Evolutionary conservation across 1,139 yeast genomes (phyloP), one percentile per base, ranked within the genome.

Genomic region (Suhomyces ambrosiae): DNA sequence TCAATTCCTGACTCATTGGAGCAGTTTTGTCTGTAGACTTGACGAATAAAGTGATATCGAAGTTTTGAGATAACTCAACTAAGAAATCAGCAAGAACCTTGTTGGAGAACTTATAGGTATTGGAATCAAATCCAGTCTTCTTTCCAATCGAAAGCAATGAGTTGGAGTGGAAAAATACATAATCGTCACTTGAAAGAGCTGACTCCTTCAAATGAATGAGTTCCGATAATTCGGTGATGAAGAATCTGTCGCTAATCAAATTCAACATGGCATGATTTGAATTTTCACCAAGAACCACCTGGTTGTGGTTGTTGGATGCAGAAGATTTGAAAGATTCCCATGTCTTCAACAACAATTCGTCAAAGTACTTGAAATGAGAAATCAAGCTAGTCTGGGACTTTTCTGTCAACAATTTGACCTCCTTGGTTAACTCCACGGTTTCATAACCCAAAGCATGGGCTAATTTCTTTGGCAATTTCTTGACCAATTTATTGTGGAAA

Each of bases 151-250:
- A 60, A 27, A 56, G 47, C 35, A 76, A 62, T 1, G 80, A 69
- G 46, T 71, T 61, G 37, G 71, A 57, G 38, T 68, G 62, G 30
- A 72, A 49, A 14, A 68, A 56, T 2, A 66, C 44, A 16, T 53
- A 44, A 39, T 63, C 68, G 5, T 45, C 42, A 12, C 56, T 48
- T 11, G 54, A 41, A 19, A 30, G 32, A 5, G 35, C 22, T 5
- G 37, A 21, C 12, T 27, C 29, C 27, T 37, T 40, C 29, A 70
- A 53, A 48, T 66, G 73, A 26, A 68, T 61, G 49, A 76, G 61
- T 53, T 74, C 77, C 27, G 73, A 58, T 42, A 76, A 53, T 51
- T 76, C 81, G 35, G 63, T 65, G 42, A 74, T 71, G 53, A 70
- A 76, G 18, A 60, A 48, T 45, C 67, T 63, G 48, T 76, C 80